A percentile compares a stretch with the other conserved stretches of the same genome.
Conservation (phyloP, 331 rosid species). For the Rhamnella rubrinervis region DNA sequence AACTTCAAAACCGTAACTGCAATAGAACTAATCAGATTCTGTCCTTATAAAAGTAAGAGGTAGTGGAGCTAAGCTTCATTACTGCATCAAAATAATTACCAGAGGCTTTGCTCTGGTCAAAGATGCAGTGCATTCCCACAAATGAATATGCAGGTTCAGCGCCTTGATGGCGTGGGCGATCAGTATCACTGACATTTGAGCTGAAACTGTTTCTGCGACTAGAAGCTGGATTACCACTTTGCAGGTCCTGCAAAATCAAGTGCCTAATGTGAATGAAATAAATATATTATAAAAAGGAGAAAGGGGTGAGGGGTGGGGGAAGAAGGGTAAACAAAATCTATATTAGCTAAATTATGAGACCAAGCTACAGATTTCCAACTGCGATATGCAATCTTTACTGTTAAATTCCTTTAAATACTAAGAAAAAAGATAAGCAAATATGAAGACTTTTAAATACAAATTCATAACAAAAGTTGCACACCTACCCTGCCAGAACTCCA, state of each 20-base stretch:
- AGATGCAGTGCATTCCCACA: slow-evolving; percentile 95
- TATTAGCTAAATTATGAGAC: neutral
- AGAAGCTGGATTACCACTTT: slow-evolving; percentile 51
- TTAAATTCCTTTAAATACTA: neutral
- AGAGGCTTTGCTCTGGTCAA: slow-evolving; percentile 88
- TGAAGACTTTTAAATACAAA: neutral
- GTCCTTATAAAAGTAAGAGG: slow-evolving; percentile 16
- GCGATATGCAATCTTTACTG: neutral
- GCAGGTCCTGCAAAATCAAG: slow-evolving; percentile 52
- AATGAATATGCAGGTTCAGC: slow-evolving; percentile 88
- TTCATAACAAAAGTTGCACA: slow-evolving; percentile 20
- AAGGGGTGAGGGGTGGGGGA: neutral
- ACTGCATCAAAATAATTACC: slow-evolving; percentile 43
- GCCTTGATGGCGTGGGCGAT: slow-evolving; percentile 48
- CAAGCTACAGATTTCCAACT: neutral
- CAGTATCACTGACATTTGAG: slow-evolving; percentile 71
- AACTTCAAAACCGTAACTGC: slow-evolving; percentile 94
- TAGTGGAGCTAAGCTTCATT: neutral
- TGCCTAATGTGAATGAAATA: neutral
- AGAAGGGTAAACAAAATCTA: neutral
- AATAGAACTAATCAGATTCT: slow-evolving; percentile 37
- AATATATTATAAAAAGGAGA: neutral
- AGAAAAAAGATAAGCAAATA: neutral
- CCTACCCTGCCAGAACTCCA: slow-evolving; percentile 71
- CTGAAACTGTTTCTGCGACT: slow-evolving; percentile 76